Base-by-base conservation (phyloP, 108 stramenopile species). In the Cyclotella atomus region DNA sequence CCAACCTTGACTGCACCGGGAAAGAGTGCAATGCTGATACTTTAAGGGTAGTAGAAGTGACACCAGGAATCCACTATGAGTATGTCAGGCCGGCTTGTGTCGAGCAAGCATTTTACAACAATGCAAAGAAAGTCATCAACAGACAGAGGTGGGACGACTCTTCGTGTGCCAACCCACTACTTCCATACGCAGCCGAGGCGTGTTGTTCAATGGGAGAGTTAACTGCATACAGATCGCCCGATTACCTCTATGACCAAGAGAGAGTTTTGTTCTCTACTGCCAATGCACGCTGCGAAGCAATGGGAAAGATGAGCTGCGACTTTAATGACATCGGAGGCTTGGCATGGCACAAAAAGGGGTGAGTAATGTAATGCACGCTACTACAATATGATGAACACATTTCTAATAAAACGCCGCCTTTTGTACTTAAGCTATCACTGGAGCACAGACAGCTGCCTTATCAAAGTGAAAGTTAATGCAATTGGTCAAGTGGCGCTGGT, bases 11-110 rank as follows among this genome's bases (percentile, higher is more conserved):
- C 8, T 91, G 88, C 59, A 41, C 6, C n/a, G 87, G 74, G 28
- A 55, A 49, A 16, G 88, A 89, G 67, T 93, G 89, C 53, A 62
- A 70, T 25, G 71, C 88, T 30, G 85, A 90, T 33, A 83, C 76
- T 34, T 19, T 86, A 25, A 76, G 89, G 29, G 75, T 84, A 10
- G 79, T 93, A 4, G 41, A 86, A 65, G 84, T 89, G 0, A 77
- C 53, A 16, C 68, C 55, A 8, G 83, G 78, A 16, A 65, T 87
- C 12, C 71, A 76, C 64, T 92, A 80, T 52, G 91, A 92, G 68
- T 92, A 86, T 71, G 68, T 88, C 19, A 72, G 76, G 10, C 77
- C 80, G 14, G 71, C 86, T 6, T 90, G 89, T 82, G 87, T 89
- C 2, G 59, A 89, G 12, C 85, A 84, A 46, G 77, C 69, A 15